Evolutionary conservation across 345 rosid genomes (phyloP), one percentile per base, ranked within the genome.

Genomic region (Excoecaria cochinchinensis): DNA sequence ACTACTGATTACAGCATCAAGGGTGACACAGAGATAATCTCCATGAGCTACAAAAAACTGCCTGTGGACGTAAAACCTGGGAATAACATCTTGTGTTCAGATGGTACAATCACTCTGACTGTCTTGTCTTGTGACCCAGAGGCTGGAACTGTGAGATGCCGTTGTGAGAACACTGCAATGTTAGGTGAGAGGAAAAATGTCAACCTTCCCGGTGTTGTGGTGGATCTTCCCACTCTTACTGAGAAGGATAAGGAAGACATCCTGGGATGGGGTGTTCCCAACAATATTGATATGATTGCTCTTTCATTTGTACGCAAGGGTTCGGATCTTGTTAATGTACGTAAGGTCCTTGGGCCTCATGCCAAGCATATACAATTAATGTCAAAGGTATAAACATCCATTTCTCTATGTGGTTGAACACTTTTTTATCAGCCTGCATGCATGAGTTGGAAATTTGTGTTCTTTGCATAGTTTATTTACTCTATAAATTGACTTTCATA

Each of bases 281-380:
- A 93, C 80, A 78, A 73, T 8, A 92, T 92, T 68, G 94, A 91
- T 87, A 89, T 92, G 92, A 92, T 92, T 78, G 97, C 94, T 38
- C 92, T 93, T 61, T 93, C 98, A 4, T 93, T 93, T 82, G 97
- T 93, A 25, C 95, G 98, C 71, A 93, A 93, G 84, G 98, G 98
- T 5, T 91, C 97, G 0, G 98, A 93, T 82, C 98, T 93, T 85
- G 92, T 93, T 74, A 84, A 86, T 63, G 98, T 91, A 16, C 92
- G 95, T 9, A 89, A 84, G 84, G 95, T 91, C 79, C 97, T 93
- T 71, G 98, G 98, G 19, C 81, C 87, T 40, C 88, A 91, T 82
- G 91, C 94, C 38, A 91, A 91, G 79, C 77, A 72, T 40, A 93
- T 93, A 48, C 85, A 84, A 81, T 77, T 93, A 67, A 93, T 93